Evolutionary conservation across 805 yeast genomes (phyloP), one percentile per base, ranked within the genome.

Genomic region (Candida schatavii): DNA sequence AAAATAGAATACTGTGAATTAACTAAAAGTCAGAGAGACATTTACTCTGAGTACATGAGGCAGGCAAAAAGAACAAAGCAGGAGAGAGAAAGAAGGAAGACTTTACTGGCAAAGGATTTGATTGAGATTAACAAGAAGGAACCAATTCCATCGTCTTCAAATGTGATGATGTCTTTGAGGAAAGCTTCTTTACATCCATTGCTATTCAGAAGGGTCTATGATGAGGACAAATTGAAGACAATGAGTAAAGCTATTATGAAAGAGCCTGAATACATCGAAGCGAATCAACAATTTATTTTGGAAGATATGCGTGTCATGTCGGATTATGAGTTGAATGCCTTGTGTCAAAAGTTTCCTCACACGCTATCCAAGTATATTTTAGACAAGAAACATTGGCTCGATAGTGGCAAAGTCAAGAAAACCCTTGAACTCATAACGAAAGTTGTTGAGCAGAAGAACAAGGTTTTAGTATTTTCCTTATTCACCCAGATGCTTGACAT

Each of bases 301-400:
- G 99, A 93, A 67, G 99, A 93, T 61, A 90, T 93, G 98, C 80
- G 80, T 58, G 88, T 85, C 11, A 88, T 93, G 97, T 77, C 87
- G 6, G 99, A 93, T 68, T 86, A 77, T 59, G 99, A 93, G 64
- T 70, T 93, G 39, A 82, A 89, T 55, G 68, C 70, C 14, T 66
- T 93, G 40, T 88, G 97, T 59, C 68, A 68, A 33, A 79, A 78
- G 48, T 91, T 85, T 62, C 86, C 90, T 23, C 65, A 61, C n/a
- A 77, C 90, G 1, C 62, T 88, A 28, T 67, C 77, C 9, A 59
- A 67, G 35, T 83, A 64, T 61, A 64, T 66, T 40, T 61, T 91
- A 37, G 70, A 76, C 10, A 73, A 78, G 31, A 72, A 76, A 5
- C 75, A 72, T 29, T 82, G 78, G 70, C 70, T 74, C 33, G 74